These are phyloP conservation scores for Exophiala bonariae DNA, from an alignment of 2,329 filamentous ascomycete genomes.

Conservation along the genomic window DNA sequence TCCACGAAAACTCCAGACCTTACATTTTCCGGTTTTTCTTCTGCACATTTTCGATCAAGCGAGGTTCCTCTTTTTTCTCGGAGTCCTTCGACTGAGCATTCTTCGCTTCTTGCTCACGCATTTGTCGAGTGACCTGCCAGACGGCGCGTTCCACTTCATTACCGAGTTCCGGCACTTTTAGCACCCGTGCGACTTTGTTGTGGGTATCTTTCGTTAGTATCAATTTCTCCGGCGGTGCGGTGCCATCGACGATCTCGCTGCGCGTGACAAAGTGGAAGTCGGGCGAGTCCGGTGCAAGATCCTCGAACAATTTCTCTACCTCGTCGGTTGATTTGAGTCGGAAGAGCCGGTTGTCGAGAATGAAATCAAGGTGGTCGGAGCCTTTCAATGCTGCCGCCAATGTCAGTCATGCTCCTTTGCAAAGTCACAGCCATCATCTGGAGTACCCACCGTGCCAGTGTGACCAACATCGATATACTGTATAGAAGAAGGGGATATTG, in stretches of 20 bases:
- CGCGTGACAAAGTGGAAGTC: constrained; percentile 32
- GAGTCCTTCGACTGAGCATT: constrained; percentile 1
- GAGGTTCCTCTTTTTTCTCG: neutral
- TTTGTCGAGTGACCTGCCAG: constrained; percentile 62
- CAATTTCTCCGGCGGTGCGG: constrained; percentile 44
- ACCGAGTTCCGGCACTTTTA: constrained; percentile 69
- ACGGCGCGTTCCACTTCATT: constrained; percentile 74
- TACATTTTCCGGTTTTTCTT: too few species aligned
- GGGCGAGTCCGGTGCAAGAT: constrained; percentile 37
- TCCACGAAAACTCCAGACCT: too few species aligned
- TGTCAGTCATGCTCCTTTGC: constrained; percentile 18
- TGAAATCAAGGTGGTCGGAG: constrained; percentile 79
- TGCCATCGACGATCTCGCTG: constrained; percentile 37
- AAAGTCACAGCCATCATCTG: constrained; percentile 24
- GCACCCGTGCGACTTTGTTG: constrained; percentile 58
- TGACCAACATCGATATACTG: constrained; percentile 84
- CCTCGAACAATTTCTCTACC: constrained; percentile 73
- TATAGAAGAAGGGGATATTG: constrained; percentile 96
- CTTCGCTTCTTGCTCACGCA: constrained; percentile 3
- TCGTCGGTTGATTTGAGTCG: constrained; percentile 63
- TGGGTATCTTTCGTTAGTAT: constrained; percentile 50
- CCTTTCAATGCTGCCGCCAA: constrained; percentile 66
- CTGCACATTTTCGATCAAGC: neutral
- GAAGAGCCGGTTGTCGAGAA: constrained; percentile 73
- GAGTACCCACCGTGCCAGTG: constrained; percentile 68